A percentile compares a stretch with the other conserved stretches of the same genome.
Conservation (phyloP, 1,284 basidiomycete species). For the Pyrrhoderma lamaoense region DNA sequence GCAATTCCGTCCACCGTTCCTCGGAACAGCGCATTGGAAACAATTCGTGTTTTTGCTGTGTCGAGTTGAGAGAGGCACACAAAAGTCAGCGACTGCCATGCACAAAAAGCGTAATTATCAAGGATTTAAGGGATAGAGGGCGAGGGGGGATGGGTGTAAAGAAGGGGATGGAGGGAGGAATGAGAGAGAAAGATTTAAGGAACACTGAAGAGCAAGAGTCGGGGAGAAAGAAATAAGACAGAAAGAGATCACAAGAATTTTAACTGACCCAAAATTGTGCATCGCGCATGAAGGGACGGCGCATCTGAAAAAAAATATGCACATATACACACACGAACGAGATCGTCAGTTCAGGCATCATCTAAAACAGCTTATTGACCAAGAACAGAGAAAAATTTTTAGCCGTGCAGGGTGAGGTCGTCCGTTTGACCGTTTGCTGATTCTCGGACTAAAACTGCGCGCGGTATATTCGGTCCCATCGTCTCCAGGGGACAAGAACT, state of each 20-base stretch:
- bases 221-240: background rate
- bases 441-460: no score
- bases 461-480: no score
- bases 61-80: background rate
- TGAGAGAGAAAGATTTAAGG: slow-evolving; percentile 11
- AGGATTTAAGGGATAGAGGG: slow-evolving; percentile 17
- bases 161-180: slow-evolving; percentile 13
- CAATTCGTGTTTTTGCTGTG: slow-evolving; percentile 65
- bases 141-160: slow-evolving; percentile 11
- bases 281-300: slow-evolving; percentile 16
- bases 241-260: background rate
- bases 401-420: no score
- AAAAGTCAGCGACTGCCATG: background rate
- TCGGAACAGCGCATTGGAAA: slow-evolving; percentile 61
- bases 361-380: background rate
- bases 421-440: no score
- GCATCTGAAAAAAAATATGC: slow-evolving; percentile 12
- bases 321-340: slow-evolving; percentile 8
- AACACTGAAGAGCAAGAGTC: background rate
- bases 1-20: slow-evolving; percentile 31
- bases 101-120: slow-evolving; percentile 10
- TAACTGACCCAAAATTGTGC: slow-evolving; percentile 21
- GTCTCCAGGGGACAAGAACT: no score
- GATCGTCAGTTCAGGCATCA: background rate
- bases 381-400: background rate